phyloP scores from a whole-genome alignment of 352 stramenopile genomes.

The Phytophthora fragariaefolia region DNA sequence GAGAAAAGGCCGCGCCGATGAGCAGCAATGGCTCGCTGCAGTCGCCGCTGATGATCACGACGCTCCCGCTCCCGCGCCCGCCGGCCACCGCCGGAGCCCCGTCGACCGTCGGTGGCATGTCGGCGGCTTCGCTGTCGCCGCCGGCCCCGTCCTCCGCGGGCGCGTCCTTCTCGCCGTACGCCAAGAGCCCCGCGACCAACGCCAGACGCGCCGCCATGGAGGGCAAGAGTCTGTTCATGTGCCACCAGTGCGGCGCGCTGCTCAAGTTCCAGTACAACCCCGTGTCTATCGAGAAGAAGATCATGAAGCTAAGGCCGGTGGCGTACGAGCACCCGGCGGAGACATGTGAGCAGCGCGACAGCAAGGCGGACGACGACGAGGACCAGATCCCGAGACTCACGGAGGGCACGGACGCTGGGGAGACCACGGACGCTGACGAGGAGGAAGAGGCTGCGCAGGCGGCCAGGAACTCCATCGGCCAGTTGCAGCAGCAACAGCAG shows the following conservation, averaged over 20 bases:
- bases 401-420: slow-evolving; percentile 38
- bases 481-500: slow-evolving; percentile 30
- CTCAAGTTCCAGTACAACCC: slow-evolving; percentile 75
- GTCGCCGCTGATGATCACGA: slow-evolving; percentile 36
- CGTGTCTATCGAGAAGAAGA: slow-evolving; percentile 73
- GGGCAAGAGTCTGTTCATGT: slow-evolving; percentile 82
- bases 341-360: slow-evolving; percentile 25
- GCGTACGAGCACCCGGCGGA: slow-evolving; percentile 43
- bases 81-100: slow-evolving; percentile 24
- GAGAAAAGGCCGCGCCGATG: slow-evolving; percentile 26
- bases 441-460: slow-evolving; percentile 34
- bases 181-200: slow-evolving; percentile 24
- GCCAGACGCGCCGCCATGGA: slow-evolving; percentile 61
- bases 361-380: slow-evolving; percentile 34
- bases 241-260: slow-evolving; percentile 69
- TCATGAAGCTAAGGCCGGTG: slow-evolving; percentile 55
- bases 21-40: slow-evolving; percentile 35
- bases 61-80: slow-evolving; percentile 30
- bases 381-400: slow-evolving; percentile 36
- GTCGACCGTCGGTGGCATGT: not conserved
- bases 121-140: slow-evolving; percentile 10
- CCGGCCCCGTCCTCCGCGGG: slow-evolving; percentile 29
- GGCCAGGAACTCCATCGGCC: slow-evolving; percentile 33
- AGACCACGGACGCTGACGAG: slow-evolving; percentile 42
- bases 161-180: slow-evolving; percentile 39